Base-by-base conservation (phyloP, 2,329 filamentous ascomycete genomes). In the Fusarium sp. region DNA sequence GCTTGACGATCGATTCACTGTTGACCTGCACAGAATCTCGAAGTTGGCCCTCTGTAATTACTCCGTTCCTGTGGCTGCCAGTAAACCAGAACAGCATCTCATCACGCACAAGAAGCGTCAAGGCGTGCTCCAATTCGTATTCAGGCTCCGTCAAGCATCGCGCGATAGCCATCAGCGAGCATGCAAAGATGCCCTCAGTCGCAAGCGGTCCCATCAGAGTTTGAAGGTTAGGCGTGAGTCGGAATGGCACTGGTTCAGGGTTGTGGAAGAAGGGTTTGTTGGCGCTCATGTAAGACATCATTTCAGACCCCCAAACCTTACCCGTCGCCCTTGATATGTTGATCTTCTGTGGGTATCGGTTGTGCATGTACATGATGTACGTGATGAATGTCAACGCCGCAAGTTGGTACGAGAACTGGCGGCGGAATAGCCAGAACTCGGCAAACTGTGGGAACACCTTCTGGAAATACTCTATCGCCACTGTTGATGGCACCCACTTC, bases 1-100 rank as follows among this genome's bases (percentile, higher is more conserved):
- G 90, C 86, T 97, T 98, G 59, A 98, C 95, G 67, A 99, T 95
- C 76, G 94, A 89, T 68, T 98, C 95, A 75, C 92, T 94, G 82
- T 99, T 99, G 60, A 89, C 87, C 83, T 95, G 92, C 39, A 98
- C 95, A 72, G 92, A 90, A 66, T 96, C 94, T 28, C 94, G 87
- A 55, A 97, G 86, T 80, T 94, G 91, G 38, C 87, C 90, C 67
- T 94, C 91, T 50, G 82, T 82, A 54, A 84, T 83, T 24, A 77
- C 80, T 45, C 79, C 81, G 18, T 74, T 74, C 18, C 94, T 90
- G 80, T 97, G 94, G 73, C 86, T 90, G 74, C 91, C 93, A 6
- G 93, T 97, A 77, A 95, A 95, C 96, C 96, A 99, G 84, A 95
- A 97, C 75, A 96, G 95, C 89, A 99, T 97, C 84, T 99, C 96